Evolutionary conservation across 2,329 filamentous ascomycete genomes (phyloP).

Genomic region (Septoria petroselini): DNA sequence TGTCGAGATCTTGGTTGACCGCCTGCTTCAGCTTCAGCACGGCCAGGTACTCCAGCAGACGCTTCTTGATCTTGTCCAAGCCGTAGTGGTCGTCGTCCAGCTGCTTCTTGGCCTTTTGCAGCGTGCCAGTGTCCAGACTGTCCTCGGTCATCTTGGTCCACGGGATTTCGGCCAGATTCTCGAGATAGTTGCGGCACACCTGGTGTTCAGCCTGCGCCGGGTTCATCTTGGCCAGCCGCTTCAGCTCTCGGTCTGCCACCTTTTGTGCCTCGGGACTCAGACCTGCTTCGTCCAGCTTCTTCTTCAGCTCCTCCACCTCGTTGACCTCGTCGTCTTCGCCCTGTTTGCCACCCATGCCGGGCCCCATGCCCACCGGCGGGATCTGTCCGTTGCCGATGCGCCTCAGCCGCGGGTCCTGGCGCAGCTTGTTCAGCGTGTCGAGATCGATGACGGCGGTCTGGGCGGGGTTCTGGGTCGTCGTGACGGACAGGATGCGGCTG

Average conservation of each 20-base stretch:
- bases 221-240: constrained; percentile 89
- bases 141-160: constrained; percentile 86
- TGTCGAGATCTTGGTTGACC: constrained; percentile 77
- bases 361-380: constrained; percentile 32
- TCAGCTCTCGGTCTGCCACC: constrained; percentile 85
- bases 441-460: constrained; percentile 42
- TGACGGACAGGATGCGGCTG: constrained; percentile 78
- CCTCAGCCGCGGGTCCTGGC: constrained; percentile 44
- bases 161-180: constrained; percentile 89
- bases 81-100: constrained; percentile 96
- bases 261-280: constrained; percentile 82
- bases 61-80: constrained; percentile 94
- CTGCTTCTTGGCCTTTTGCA: constrained; percentile 78
- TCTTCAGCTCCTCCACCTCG: constrained; percentile 87
- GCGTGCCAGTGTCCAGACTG: constrained; percentile 74
- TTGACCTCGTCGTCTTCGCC: constrained; percentile 74
- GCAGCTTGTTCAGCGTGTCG: constrained; percentile 44
- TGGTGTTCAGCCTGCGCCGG: constrained; percentile 95
- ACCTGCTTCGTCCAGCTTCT: constrained; percentile 76
- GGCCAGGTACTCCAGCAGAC: constrained; percentile 88
- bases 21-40: constrained; percentile 94
- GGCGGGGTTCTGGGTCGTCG: constrained; percentile 52
- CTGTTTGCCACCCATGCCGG: constrained; percentile 39
- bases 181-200: constrained; percentile 87
- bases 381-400: constrained; percentile 37